Percentiles rank a stretch among this genome's conserved stretches.
These are phyloP conservation scores for Colletotrichum sp. DNA, from an alignment of 2,329 filamentous ascomycete genomes.

Conservation along the genomic window DNA sequence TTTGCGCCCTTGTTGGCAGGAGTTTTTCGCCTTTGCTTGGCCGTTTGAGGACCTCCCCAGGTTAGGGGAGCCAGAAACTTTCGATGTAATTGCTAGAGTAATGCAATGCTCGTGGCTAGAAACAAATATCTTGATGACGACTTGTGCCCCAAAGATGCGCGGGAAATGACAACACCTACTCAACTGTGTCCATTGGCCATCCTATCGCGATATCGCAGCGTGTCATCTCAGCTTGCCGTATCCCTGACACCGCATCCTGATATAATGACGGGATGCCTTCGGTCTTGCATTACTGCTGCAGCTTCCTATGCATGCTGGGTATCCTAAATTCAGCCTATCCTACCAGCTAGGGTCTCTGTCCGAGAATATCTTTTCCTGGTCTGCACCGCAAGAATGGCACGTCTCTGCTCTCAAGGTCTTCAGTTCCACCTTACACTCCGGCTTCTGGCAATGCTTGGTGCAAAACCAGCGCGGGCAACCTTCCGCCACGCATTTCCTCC, in stretches of 20 bases:
- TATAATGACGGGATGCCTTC: background rate
- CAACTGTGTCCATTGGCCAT: background rate
- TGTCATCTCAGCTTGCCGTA: background rate
- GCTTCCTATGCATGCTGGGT: background rate
- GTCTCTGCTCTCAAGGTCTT: background rate
- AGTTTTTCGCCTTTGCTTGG: background rate
- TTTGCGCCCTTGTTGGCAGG: background rate
- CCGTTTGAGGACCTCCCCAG: background rate
- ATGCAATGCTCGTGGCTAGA: background rate
- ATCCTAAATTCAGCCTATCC: background rate
- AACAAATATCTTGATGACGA: background rate
- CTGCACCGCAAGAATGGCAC: background rate
- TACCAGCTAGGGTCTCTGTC: background rate
- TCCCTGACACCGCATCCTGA: background rate
- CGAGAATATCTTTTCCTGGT: background rate
- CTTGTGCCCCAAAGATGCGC: background rate
- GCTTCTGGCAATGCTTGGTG: constrained; percentile 2
- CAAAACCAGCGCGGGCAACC: constrained; percentile 7
- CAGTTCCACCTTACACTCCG: background rate
- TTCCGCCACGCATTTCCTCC: background rate
- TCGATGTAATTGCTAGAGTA: background rate
- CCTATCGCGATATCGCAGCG: background rate
- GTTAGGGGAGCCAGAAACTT: background rate
- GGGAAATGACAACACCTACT: background rate
- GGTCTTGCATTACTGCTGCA: background rate